Base-by-base conservation (phyloP, 768 basidiomycete genomes). In the Trametes maxima region DNA sequence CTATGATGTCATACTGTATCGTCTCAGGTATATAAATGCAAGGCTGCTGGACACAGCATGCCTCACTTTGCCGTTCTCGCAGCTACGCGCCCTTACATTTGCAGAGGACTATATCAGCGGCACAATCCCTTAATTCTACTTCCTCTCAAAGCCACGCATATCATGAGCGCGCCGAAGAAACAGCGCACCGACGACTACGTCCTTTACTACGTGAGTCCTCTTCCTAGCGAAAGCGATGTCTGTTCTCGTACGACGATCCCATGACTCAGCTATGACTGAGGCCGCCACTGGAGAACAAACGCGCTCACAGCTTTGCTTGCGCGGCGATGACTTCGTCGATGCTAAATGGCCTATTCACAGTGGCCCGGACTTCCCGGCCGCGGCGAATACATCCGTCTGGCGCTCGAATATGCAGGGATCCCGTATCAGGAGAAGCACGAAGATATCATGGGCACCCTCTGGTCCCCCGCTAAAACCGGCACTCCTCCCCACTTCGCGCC, bases 401-500 rank as follows among this genome's bases (percentile, higher is more conserved):
- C 71, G 10, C 71, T 79, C 62, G 76, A 78, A 63, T 71, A 73
- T 47, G 72, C 73, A 13, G 73, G 74, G 1, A 65, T 74, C 5
- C 67, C 71, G 4, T 79, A 77, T 67, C 61, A 60, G 13, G 75
- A 78, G 54, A 49, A 64, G 43, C 65, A 42, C 57, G 5, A 25
- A 2, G 64, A 50, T 19, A 52, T 72, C 24, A 45, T 71, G 13
- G 19, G 57, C 7, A 59, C 54, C 21, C 67, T 73, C 60, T 63
- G 63, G 17, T 43, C 65, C 24, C 50, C 67, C 49, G 28, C 46
- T 13, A 67, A 64, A 36, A 45, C 55, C 44, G 68, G 65, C n/a
- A 45, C 59, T 33, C 70, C 74, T 11, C 72, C 75, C 3, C 71
- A 75, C 39, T 78, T 80, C 63, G 79, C 79, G 6, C 77, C 77